Evolutionary conservation across 768 basidiomycete genomes (phyloP), one percentile per base, ranked within the genome.

Genomic region (Lentinula guzmanii): DNA sequence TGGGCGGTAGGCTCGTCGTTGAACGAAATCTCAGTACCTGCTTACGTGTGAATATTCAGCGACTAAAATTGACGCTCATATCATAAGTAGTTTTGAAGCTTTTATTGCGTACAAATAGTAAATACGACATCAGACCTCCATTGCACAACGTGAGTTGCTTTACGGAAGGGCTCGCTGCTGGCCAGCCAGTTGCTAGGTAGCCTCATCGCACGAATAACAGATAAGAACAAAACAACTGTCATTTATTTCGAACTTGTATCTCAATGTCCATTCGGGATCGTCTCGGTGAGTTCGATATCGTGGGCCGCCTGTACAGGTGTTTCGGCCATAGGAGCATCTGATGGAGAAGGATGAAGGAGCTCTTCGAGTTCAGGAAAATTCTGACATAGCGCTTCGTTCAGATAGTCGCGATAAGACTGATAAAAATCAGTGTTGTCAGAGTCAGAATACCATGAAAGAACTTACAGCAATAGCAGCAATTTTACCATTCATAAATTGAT

Each of bases 401-500:
- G 76, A 63, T 82, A 74, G 54, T 72, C 78, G 60, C 84, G 82
- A 71, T 93, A 93, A 21, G 89, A 86, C 90, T 92, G 61, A n/a
- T 57, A 57, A 45, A 31, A 53, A 56, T 52, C 43, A 37, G 54
- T 28, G 15, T 33, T 13, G n/a, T 35, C 9, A 62, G 28, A 50
- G 48, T 46, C 39, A 62, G 28, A n/a, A 43, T 15, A 24, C 7
- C 5, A 15, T n/a, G 39, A 46, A 37, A 34, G 13, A 33, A 66
- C 83, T 66, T 64, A 91, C 90, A 59, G 85, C 82, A 31, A 94
- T 82, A 1, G 91, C 92, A 50, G 82, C 79, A 42, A 94, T 90
- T 69, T 93, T 93, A 33, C 90, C 91, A 68, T 93, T 91, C 88
- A 92, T 91, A 65, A 92, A 93, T 68, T 93, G 92, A 69, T 94